phyloP scores from a whole-genome alignment of 2,329 filamentous ascomycete species.

The Allantophomopsis lycopodina region DNA sequence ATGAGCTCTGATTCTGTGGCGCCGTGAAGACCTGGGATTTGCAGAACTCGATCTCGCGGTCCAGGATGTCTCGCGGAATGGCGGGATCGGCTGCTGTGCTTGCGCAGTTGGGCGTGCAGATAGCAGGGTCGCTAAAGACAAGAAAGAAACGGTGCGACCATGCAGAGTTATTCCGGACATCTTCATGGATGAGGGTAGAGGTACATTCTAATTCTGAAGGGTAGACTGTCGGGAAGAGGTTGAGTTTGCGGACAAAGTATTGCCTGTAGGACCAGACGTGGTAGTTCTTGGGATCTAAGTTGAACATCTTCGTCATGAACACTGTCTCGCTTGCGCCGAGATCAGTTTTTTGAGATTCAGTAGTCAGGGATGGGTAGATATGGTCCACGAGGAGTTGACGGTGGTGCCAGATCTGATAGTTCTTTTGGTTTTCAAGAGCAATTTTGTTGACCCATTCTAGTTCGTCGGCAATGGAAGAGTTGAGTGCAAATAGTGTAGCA shows the following conservation, averaged over 20 bases:
- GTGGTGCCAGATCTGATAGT: conserved; percentile 95
- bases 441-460: conserved; percentile 77
- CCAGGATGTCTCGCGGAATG: conserved; percentile 48
- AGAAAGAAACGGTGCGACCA: conserved; percentile 97
- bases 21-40: conserved; percentile 61
- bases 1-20: conserved; percentile 87
- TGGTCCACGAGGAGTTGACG: conserved; percentile 51
- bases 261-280: conserved; percentile 97
- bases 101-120: conserved; percentile 29
- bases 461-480: conserved; percentile 30
- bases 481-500: conserved; percentile 55
- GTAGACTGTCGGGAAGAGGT: conserved; percentile 46
- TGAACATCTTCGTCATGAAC: conserved; percentile 73
- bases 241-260: conserved; percentile 48
- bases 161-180: conserved; percentile 91
- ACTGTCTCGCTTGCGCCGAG: conserved; percentile 53
- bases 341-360: conserved; percentile 41
- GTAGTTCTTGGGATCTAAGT: conserved; percentile 88
- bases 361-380: conserved; percentile 40
- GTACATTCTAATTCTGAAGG: conserved; percentile 53
- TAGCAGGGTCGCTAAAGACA: conserved; percentile 54
- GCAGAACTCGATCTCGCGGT: conserved; percentile 64
- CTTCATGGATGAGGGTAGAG: conserved; percentile 58
- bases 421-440: conserved; percentile 77
- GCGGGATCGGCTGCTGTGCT: conserved; percentile 38